These are phyloP conservation scores for Pelargonium fulgidum DNA, from an alignment of 441 rosid genomes.

Conservation along the genomic window DNA sequence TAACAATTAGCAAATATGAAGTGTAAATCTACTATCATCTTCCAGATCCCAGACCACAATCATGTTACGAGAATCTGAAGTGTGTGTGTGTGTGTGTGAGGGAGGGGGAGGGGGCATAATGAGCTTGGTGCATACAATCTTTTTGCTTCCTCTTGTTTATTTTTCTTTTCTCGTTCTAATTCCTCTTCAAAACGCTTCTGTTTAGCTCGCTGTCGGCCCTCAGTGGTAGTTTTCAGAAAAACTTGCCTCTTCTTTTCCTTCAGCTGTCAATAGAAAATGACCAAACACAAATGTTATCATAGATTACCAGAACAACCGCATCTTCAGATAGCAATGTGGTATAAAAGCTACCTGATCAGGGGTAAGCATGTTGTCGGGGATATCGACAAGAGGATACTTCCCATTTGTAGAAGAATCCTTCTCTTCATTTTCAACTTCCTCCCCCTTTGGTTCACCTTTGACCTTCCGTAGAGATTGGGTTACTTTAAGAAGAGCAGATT, in stretches of 20 bases:
- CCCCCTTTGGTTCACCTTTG: constrained; percentile 74
- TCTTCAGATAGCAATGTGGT: constrained; percentile 4
- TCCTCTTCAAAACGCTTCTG: constrained; percentile 82
- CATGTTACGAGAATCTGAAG: background rate
- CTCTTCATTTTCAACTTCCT: constrained; percentile 68
- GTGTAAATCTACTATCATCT: background rate
- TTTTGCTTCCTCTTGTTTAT: constrained; percentile 69
- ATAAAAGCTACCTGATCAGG: constrained; percentile 58
- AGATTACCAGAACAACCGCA: constrained; percentile 3
- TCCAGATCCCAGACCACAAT: background rate
- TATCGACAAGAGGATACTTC: constrained; percentile 60
- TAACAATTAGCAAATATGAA: constrained; percentile 13
- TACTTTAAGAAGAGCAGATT: constrained; percentile 49
- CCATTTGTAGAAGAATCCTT: constrained; percentile 49
- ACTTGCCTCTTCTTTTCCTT: constrained; percentile 77
- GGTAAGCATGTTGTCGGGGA: constrained; percentile 72
- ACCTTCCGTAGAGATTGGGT: constrained; percentile 67
- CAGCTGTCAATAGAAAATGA: constrained; percentile 36
- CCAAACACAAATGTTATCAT: constrained; percentile 8
- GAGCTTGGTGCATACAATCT: constrained; percentile 54
- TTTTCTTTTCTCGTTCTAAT: constrained; percentile 64
- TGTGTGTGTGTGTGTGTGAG: background rate
- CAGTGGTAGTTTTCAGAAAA: constrained; percentile 78
- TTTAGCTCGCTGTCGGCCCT: constrained; percentile 80
- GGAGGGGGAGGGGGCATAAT: background rate